phyloP scores from a whole-genome alignment of 2,329 filamentous ascomycete species.

The Exutisphaerella laricina region DNA sequence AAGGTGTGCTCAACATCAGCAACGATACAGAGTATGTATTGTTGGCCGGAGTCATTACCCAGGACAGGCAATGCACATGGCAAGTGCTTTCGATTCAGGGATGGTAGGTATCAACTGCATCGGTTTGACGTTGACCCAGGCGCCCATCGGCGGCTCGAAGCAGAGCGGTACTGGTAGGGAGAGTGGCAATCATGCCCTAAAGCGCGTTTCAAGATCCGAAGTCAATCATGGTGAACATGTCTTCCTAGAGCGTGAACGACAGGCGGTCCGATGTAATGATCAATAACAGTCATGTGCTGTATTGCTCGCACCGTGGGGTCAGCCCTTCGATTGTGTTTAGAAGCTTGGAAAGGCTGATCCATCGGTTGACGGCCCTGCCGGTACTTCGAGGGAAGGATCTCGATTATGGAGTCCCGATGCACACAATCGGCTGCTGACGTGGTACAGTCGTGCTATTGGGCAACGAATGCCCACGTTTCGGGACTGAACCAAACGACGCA shows the following conservation, averaged over 20 bases:
- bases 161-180: conserved; percentile 48
- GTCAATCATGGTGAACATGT: conserved; percentile 20
- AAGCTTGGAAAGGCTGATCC: neutral
- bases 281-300: too few relatives aligned
- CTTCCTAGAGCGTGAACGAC: conserved; percentile 10
- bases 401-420: neutral
- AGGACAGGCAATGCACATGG: conserved; percentile 47
- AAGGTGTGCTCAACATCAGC: conserved; percentile 31
- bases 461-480: neutral
- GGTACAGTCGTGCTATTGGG: neutral
- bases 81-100: conserved; percentile 53
- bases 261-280: too few relatives aligned
- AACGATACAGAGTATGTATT: conserved; percentile 62
- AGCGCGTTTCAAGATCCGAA: conserved; percentile 48
- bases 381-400: neutral
- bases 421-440: neutral
- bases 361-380: too few relatives aligned
- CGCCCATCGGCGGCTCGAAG: conserved; percentile 50
- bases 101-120: conserved; percentile 33
- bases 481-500: too few relatives aligned
- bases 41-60: conserved; percentile 64
- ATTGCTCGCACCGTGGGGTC: too few relatives aligned
- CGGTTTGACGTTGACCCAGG: conserved; percentile 25
- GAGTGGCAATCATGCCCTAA: conserved; percentile 39
- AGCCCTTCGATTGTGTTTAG: too few relatives aligned